Evolutionary conservation across 768 basidiomycete species (phyloP).

Genomic region (Leccinum rimulosum): DNA sequence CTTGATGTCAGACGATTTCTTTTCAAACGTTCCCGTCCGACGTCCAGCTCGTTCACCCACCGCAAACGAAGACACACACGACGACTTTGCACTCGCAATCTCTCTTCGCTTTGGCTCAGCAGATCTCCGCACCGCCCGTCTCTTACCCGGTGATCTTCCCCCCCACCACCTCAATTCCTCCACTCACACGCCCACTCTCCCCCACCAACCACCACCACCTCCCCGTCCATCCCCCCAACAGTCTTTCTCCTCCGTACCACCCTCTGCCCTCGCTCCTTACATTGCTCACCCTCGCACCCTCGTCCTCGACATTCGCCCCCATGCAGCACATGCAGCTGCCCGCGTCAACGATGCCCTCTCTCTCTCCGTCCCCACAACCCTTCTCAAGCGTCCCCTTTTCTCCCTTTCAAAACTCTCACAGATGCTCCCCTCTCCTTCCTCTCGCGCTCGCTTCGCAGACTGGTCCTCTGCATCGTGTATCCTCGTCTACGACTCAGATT

Average conservation of each 20-base stretch:
- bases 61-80: slow-evolving; percentile 26
- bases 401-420: slow-evolving; percentile 71
- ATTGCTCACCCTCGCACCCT: slow-evolving; percentile 45
- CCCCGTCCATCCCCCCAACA: slow-evolving; percentile 2
- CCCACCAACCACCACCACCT: not conserved
- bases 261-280: slow-evolving; percentile 31
- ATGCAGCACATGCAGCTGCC: slow-evolving; percentile 64
- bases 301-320: slow-evolving; percentile 86
- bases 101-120: slow-evolving; percentile 41
- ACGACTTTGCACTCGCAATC: slow-evolving; percentile 56
- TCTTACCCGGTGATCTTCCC: slow-evolving; percentile 27
- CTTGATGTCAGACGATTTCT: slow-evolving; percentile 40
- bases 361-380: slow-evolving; percentile 89
- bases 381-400: slow-evolving; percentile 88
- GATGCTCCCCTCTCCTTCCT: slow-evolving; percentile 68
- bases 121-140: slow-evolving; percentile 38
- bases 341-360: slow-evolving; percentile 73
- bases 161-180: slow-evolving; percentile 24
- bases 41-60: slow-evolving; percentile 5
- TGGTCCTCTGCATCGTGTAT: slow-evolving; percentile 64
- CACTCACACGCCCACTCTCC: slow-evolving; percentile 4
- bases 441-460: slow-evolving; percentile 56
- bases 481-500: slow-evolving; percentile 86
- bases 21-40: slow-evolving; percentile 33
- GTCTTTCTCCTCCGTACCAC: slow-evolving; percentile 24